phyloP scores from a whole-genome alignment of 192 early-diverging fungal species.

The Coemansia sp. region DNA sequence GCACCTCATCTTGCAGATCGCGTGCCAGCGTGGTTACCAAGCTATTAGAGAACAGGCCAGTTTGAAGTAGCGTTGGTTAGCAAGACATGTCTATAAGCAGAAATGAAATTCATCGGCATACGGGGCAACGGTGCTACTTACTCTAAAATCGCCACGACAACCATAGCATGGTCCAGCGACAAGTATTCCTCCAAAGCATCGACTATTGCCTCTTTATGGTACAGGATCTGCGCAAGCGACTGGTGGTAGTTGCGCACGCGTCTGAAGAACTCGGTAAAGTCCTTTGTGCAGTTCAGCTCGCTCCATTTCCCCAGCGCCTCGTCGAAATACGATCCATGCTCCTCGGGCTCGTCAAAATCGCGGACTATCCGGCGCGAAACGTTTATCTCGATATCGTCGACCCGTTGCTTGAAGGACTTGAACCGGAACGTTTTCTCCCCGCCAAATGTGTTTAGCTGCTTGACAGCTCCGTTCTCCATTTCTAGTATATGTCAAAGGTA shows the following conservation, averaged over 20 bases:
- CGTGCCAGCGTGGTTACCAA: constrained; percentile 78
- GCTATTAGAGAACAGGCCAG: constrained; percentile 30
- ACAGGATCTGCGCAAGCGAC: constrained; percentile 84
- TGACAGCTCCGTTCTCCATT: constrained; percentile 25
- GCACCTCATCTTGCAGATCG: constrained; percentile 92
- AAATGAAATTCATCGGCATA: not conserved
- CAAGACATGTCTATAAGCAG: not conserved
- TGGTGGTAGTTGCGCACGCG: constrained; percentile 65
- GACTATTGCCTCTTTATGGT: constrained; percentile 82
- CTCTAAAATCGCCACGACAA: constrained; percentile 83
- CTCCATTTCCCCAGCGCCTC: constrained; percentile 78
- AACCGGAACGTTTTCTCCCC: constrained; percentile 46
- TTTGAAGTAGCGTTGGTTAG: constrained; percentile 3
- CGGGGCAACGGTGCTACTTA: constrained; percentile 35
- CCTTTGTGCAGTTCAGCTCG: constrained; percentile 87
- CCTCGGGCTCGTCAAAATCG: constrained; percentile 59
- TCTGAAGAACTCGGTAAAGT: constrained; percentile 71
- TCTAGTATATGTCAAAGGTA: not conserved
- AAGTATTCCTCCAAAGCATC: constrained; percentile 65
- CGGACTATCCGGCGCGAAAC: constrained; percentile 63
- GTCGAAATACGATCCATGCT: constrained; percentile 78
- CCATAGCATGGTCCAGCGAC: constrained; percentile 60
- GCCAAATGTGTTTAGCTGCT: constrained; percentile 48
- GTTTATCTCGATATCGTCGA: constrained; percentile 82
- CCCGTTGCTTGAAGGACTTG: constrained; percentile 56